Conservation (phyloP, 495 filamentous ascomycete species). For the Neurospora tetraspora region DNA sequence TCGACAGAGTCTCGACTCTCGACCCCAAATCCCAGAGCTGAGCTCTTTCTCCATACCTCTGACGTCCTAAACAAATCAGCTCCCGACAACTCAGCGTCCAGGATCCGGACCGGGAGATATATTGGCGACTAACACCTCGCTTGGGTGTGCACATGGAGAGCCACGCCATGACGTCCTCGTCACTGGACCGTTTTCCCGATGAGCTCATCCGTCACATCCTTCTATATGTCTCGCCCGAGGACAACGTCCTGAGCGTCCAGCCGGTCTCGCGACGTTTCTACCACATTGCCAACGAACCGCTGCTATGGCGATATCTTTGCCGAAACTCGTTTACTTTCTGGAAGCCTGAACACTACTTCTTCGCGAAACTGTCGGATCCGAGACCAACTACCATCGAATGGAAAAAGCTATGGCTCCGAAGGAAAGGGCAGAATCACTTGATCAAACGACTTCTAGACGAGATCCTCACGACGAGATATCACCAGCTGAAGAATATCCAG, state of each 20-base stretch:
- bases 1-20: neutral
- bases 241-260: slow-evolving; percentile 41
- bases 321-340: slow-evolving; percentile 56
- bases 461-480: slow-evolving; percentile 57
- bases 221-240: slow-evolving; percentile 45
- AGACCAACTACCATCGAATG: slow-evolving; percentile 56
- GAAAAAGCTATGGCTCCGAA: slow-evolving; percentile 59
- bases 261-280: slow-evolving; percentile 54
- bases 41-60: neutral
- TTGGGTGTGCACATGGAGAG: neutral
- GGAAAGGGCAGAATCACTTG: slow-evolving; percentile 42
- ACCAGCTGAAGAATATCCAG: slow-evolving; percentile 58
- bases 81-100: neutral
- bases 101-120: neutral
- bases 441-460: slow-evolving; percentile 54
- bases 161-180: slow-evolving; percentile 5
- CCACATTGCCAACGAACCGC: slow-evolving; percentile 53
- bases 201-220: slow-evolving; percentile 67
- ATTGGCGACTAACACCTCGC: neutral
- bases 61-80: neutral
- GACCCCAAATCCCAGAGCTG: neutral
- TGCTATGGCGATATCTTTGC: slow-evolving; percentile 77
- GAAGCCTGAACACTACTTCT: slow-evolving; percentile 55
- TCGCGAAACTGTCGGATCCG: slow-evolving; percentile 36
- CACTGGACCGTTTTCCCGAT: slow-evolving; percentile 47